Evolutionary conservation across 2,329 filamentous ascomycete genomes (phyloP).

Genomic region (Leptographium procerum): DNA sequence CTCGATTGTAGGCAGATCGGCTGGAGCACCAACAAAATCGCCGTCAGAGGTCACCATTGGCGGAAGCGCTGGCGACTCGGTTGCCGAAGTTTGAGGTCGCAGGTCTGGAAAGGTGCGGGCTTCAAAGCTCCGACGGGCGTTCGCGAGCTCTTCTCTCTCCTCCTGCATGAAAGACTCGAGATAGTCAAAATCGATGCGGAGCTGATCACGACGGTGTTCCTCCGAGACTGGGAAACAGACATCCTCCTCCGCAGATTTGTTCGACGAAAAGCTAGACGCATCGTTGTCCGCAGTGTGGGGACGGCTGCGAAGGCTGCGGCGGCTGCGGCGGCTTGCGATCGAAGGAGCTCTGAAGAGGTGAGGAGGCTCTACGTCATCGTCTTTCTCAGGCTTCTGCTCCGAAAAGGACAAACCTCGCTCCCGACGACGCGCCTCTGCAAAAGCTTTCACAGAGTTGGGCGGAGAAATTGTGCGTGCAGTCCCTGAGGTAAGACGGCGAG

Average conservation of each 20-base stretch:
- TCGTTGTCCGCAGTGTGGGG: slow-evolving; percentile 49
- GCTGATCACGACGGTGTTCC: slow-evolving; percentile 55
- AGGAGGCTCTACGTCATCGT: slow-evolving; percentile 33
- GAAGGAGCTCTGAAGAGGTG: slow-evolving; percentile 62
- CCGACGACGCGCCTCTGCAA: slow-evolving; percentile 78
- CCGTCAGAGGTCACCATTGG: slow-evolving; percentile 42
- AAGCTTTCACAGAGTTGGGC: slow-evolving; percentile 95
- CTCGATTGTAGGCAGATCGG: slow-evolving; percentile 26
- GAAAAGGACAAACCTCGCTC: slow-evolving; percentile 58
- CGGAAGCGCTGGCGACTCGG: slow-evolving; percentile 15
- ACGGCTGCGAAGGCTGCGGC: slow-evolving; percentile 41
- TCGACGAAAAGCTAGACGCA: slow-evolving; percentile 47
- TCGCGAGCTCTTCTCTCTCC: slow-evolving; percentile 37
- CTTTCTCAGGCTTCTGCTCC: slow-evolving; percentile 26
- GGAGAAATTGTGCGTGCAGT: slow-evolving; percentile 65
- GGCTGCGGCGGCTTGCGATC: slow-evolving; percentile 33
- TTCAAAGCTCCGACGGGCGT: slow-evolving; percentile 38
- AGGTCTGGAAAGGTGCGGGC: slow-evolving; percentile 50
- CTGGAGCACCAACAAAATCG: slow-evolving; percentile 44
- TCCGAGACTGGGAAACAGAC: slow-evolving; percentile 79
- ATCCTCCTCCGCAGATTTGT: slow-evolving; percentile 70
- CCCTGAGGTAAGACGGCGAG: slow-evolving; percentile 45
- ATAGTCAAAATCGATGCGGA: slow-evolving; percentile 85
- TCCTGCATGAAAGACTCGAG: slow-evolving; percentile 79
- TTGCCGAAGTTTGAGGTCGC: slow-evolving; percentile 27